These are phyloP conservation scores for Lodderomyces parapsilosis DNA, from an alignment of 1,139 yeast species.

Conservation along the genomic window DNA sequence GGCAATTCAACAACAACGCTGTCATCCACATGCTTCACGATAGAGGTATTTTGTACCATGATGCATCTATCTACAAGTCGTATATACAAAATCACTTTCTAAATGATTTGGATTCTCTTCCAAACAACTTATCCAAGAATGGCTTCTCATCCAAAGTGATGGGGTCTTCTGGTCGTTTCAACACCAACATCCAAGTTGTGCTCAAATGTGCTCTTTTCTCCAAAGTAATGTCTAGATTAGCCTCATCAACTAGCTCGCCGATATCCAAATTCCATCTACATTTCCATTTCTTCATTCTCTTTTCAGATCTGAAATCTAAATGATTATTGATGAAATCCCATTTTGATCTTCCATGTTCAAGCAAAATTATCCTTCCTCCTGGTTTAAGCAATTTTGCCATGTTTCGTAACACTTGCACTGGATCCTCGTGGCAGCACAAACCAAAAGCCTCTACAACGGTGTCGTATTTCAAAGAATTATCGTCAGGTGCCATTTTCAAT, in stretches of 20 bases:
- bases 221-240: conserved; percentile 80
- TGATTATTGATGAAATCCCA: conserved; percentile 77
- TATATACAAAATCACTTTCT: conserved; percentile 10
- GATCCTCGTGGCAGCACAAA: conserved; percentile 92
- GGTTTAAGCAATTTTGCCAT: conserved; percentile 75
- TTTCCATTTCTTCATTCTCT: conserved; percentile 90
- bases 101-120: conserved; percentile 21
- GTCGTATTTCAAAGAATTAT: conserved; percentile 61
- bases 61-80: not conserved
- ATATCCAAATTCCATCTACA: conserved; percentile 97
- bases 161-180: conserved; percentile 70
- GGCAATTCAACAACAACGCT: not conserved
- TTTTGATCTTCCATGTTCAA: conserved; percentile 90
- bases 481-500: conserved; percentile 48
- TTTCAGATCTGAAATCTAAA: conserved; percentile 79
- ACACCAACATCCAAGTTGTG: conserved; percentile 85
- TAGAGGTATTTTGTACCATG: too few relatives aligned
- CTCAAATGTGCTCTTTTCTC: conserved; percentile 86
- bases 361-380: conserved; percentile 82
- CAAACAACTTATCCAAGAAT: conserved; percentile 43
- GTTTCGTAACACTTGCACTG: conserved; percentile 74
- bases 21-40: too few relatives aligned
- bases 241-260: conserved; percentile 76
- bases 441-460: conserved; percentile 95
- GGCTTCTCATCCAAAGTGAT: conserved; percentile 42